Percentiles rank a stretch among this genome's conserved stretches.
Evolutionary conservation across 2,329 filamentous ascomycete species (phyloP).

Genomic region (Graphiopsis chlorocephala): DNA sequence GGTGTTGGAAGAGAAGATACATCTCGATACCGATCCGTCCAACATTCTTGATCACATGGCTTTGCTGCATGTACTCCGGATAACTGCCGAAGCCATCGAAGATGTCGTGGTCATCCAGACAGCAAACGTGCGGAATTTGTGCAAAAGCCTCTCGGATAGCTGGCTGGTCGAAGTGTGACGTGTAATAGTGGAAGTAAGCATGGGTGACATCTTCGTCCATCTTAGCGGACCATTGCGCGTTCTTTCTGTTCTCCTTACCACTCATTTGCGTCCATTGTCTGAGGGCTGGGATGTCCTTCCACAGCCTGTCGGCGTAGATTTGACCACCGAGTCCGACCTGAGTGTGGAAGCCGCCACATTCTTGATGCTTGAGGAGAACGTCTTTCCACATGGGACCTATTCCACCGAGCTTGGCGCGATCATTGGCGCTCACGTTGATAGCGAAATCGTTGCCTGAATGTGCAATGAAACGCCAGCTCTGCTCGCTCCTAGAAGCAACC

Average conservation of each 20-base stretch:
- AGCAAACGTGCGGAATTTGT: conserved; percentile 90
- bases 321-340: conserved; percentile 91
- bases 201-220: conserved; percentile 95
- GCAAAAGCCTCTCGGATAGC: conserved; percentile 93
- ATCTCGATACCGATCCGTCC: conserved; percentile 93
- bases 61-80: conserved; percentile 97
- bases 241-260: conserved; percentile 90
- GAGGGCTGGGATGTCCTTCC: conserved; percentile 90
- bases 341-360: conserved; percentile 92
- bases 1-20: conserved; percentile 97
- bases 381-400: conserved; percentile 99
- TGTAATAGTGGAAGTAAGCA: conserved; percentile 98
- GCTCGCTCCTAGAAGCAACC: conserved; percentile 85
- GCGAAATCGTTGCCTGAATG: conserved; percentile 97
- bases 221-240: conserved; percentile 84
- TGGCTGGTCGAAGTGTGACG: conserved; percentile 95
- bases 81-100: conserved; percentile 98
- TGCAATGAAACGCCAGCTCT: conserved; percentile 91
- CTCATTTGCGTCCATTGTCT: conserved; percentile 94
- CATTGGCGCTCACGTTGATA: conserved; percentile 78
- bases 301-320: conserved; percentile 90
- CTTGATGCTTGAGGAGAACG: conserved; percentile 92
- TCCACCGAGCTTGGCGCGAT: conserved; percentile 81
- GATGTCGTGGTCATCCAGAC: conserved; percentile 96
- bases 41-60: conserved; percentile 97